Percentiles rank a stretch among this genome's conserved stretches.
Conservation (phyloP, 139 green algal genomes). For the Ettlia oleoabundans region DNA sequence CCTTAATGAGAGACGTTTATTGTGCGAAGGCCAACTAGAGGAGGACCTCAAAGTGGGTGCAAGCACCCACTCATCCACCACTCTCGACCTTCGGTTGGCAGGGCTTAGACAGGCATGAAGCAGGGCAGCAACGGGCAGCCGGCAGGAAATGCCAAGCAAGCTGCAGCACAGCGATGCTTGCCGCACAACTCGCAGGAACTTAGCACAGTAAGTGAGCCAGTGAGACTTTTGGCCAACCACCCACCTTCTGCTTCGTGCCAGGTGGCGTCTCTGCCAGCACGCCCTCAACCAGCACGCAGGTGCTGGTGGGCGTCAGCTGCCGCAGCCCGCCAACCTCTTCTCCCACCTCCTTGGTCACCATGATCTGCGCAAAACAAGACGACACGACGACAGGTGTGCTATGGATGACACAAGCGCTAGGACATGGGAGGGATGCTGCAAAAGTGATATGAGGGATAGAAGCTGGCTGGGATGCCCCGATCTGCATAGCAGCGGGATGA, state of each 20-base stretch:
- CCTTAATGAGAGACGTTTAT: constrained; percentile 41
- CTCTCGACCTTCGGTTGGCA: constrained; percentile 37
- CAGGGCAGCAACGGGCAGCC: neutral
- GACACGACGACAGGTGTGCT: neutral
- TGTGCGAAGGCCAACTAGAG: constrained; percentile 53
- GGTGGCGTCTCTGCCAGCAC: constrained; percentile 83
- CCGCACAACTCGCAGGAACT: neutral
- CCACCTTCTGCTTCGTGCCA: constrained; percentile 82
- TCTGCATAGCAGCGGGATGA: too few species aligned
- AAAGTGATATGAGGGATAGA: too few species aligned
- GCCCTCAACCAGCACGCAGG: constrained; percentile 88
- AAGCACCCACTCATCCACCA: constrained; percentile 32
- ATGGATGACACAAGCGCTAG: neutral
- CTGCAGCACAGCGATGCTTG: neutral
- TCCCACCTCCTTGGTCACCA: constrained; percentile 83
- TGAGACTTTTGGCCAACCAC: neutral
- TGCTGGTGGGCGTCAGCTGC: constrained; percentile 80
- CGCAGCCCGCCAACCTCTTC: constrained; percentile 73
- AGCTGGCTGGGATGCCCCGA: too few species aligned
- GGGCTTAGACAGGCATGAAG: neutral
- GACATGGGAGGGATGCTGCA: too few species aligned
- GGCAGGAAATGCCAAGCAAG: neutral
- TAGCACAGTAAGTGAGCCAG: neutral
- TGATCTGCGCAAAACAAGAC: constrained; percentile 21
- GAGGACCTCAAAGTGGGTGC: constrained; percentile 32